Conservation (phyloP, 768 basidiomycete genomes). For the Termitomyces sp. region DNA sequence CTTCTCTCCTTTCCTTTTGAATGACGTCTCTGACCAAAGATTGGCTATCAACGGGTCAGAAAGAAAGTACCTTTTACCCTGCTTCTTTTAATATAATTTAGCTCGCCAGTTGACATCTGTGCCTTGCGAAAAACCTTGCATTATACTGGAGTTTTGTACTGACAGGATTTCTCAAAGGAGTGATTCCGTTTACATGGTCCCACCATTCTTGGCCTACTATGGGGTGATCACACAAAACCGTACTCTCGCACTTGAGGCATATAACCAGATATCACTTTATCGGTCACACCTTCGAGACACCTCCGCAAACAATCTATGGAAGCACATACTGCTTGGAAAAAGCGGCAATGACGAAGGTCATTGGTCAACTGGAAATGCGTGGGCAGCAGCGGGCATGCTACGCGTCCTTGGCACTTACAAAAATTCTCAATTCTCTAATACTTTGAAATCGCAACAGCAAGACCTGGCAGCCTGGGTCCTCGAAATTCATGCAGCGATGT, state of each 20-base stretch:
- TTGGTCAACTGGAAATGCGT: slow-evolving; percentile 86
- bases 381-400: slow-evolving; percentile 86
- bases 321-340: slow-evolving; percentile 62
- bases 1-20: neutral
- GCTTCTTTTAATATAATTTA: neutral
- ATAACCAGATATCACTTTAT: slow-evolving; percentile 70
- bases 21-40: neutral
- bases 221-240: slow-evolving; percentile 55
- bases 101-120: neutral
- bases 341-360: slow-evolving; percentile 55
- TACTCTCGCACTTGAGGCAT: slow-evolving; percentile 55
- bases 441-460: slow-evolving; percentile 42
- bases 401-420: slow-evolving; percentile 75
- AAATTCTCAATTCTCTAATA: slow-evolving; percentile 46
- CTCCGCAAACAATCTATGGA: slow-evolving; percentile 55
- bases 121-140: neutral
- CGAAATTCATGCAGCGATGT: slow-evolving; percentile 75
- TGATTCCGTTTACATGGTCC: slow-evolving; percentile 82
- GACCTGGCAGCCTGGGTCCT: slow-evolving; percentile 60
- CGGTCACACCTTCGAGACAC: slow-evolving; percentile 55
- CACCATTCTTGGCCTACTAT: slow-evolving; percentile 84
- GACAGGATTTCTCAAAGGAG: slow-evolving; percentile 37
- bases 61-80: neutral
- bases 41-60: neutral
- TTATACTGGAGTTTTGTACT: neutral